A percentile compares a stretch with the other conserved stretches of the same genome.
Conservation (phyloP, 305 asterid species). For the Fraxinus sp. region DNA sequence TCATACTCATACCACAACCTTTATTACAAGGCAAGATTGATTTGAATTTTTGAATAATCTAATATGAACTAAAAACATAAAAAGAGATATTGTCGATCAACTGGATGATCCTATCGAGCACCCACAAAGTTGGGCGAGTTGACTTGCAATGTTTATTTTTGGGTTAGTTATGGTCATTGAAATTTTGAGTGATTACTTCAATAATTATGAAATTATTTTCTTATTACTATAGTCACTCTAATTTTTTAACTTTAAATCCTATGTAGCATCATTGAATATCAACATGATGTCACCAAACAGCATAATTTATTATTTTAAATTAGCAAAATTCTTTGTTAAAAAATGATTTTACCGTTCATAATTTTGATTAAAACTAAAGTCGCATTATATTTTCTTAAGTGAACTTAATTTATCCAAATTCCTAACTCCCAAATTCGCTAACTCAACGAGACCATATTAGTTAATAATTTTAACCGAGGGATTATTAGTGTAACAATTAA, state of each 20-base stretch:
- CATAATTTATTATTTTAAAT: background rate
- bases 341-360: background rate
- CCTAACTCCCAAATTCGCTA: background rate
- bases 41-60: no score
- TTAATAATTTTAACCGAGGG: no score
- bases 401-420: background rate
- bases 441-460: background rate
- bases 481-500: background rate
- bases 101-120: background rate
- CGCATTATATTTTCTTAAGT: background rate
- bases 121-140: no score
- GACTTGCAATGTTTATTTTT: background rate
- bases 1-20: background rate
- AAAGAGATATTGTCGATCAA: background rate
- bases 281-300: no score
- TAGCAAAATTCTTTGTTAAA: background rate
- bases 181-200: background rate
- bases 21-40: no score
- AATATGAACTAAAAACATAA: no score
- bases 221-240: no score
- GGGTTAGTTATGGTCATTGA: background rate
- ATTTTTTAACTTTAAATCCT: background rate
- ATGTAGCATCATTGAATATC: background rate
- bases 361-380: no score
- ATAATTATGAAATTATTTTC: no score